Base-by-base conservation (phyloP, 257 asterid genomes). In the Solanum pinnatisectum region DNA sequence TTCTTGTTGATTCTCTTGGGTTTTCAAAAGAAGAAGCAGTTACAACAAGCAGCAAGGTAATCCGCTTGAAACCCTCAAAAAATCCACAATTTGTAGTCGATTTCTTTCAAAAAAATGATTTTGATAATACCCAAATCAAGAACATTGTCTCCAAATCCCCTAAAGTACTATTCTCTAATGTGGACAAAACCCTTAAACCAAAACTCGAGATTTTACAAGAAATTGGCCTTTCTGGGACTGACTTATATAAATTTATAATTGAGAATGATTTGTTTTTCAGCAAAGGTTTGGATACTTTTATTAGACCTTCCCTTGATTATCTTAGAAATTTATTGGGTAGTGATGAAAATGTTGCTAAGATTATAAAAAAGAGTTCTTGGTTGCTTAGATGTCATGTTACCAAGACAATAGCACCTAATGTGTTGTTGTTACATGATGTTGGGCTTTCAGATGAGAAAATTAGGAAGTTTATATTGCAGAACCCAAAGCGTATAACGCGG, bases 151-250 rank as follows among this genome's bases (percentile, higher is more conserved):
- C 88, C 6, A 35, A 74, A 18, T 6, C 20, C 10, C 91, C 89
- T 11, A 32, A n/a, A 7, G 23, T 40, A 30, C 36, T 89, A 0
- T 68, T 63, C 36, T 30, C 22, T 68, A 42, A 65, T 16, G 86
- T 73, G n/a, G 83, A 59, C 10, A 89, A 87, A 87, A 89, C 63
- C 86, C 83, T 89, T 11, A 40, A 87, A 84, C 91, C 91, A 6
- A 89, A 84, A 84, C 9, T 83, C 14, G 18, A 74, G 11, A 37
- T 39, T 39, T 76, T 76, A 11, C 83, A 76, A 76, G 83, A 23
- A 76, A 76, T 76, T 39, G 83, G 83, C 9, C 30, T 76, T 37
- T 76, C 83, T 76, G 20, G 52, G 18, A 11, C 49, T 10, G 83
- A 39, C 33, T 76, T 76, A 12, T n/a, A 6, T 10, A 76, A 76